Evolutionary conservation across 2,329 filamentous ascomycete genomes (phyloP).

Genomic region (Phaeoacremonium minimum): DNA sequence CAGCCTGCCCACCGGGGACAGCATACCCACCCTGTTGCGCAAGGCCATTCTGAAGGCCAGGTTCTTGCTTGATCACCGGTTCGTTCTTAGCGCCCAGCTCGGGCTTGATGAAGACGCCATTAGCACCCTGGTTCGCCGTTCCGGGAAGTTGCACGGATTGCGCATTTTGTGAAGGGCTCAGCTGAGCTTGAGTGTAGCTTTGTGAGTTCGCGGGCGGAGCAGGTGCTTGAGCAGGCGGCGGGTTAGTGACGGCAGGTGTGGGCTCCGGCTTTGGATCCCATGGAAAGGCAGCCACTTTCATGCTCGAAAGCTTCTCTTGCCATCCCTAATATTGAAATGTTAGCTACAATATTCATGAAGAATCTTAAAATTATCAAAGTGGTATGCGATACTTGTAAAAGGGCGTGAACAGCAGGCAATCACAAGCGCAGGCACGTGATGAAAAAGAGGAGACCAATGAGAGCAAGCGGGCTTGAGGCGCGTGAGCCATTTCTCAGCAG

Average conservation of each 20-base stretch:
- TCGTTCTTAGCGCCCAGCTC: conserved; percentile 46
- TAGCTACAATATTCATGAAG: neutral
- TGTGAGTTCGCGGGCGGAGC: conserved; percentile 11
- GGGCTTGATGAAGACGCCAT: conserved; percentile 40
- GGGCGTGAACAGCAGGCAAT: too few relatives aligned
- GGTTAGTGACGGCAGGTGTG: conserved; percentile 29
- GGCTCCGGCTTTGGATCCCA: conserved; percentile 86
- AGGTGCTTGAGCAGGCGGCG: conserved; percentile 18
- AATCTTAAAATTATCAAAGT: too few relatives aligned
- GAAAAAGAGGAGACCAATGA: conserved; percentile 10
- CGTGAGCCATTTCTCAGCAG: conserved; percentile 13
- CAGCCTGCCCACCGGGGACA: conserved; percentile 24
- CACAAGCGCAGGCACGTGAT: conserved; percentile 6
- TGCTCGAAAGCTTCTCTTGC: conserved; percentile 84
- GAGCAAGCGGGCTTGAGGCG: conserved; percentile 3
- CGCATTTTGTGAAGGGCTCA: conserved; percentile 25
- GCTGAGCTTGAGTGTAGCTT: conserved; percentile 26
- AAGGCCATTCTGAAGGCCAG: conserved; percentile 37
- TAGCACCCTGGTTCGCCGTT: conserved; percentile 19
- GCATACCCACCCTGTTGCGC: conserved; percentile 20
- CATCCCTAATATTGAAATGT: conserved; percentile 62
- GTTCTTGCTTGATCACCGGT: conserved; percentile 43
- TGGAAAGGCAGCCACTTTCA: conserved; percentile 83
- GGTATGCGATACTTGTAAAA: too few relatives aligned
- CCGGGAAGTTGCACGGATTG: conserved; percentile 20